Percentiles rank a stretch among this genome's conserved stretches.
These are phyloP conservation scores for Tolypocladium endophyticum DNA, from an alignment of 2,329 filamentous ascomycete genomes.

Conservation along the genomic window DNA sequence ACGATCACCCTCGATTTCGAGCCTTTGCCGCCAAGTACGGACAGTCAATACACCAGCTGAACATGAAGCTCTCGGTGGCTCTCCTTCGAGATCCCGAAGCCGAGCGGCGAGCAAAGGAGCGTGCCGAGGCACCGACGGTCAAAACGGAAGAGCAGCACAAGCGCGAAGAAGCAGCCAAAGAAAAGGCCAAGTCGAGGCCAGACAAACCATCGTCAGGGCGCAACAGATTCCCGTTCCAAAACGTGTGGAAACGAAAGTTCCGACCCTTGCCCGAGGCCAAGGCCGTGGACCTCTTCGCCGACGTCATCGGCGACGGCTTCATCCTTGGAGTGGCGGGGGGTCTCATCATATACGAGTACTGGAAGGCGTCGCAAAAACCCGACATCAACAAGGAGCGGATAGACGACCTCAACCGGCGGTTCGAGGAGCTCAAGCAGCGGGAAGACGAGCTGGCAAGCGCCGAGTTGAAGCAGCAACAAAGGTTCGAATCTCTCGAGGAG, in stretches of 20 bases:
- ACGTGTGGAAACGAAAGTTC: constrained; percentile 53
- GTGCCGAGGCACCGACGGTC: constrained; percentile 52
- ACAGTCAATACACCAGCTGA: constrained; percentile 54
- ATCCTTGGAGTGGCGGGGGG: constrained; percentile 48
- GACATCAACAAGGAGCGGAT: constrained; percentile 45
- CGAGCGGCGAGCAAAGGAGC: constrained; percentile 48
- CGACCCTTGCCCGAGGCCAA: constrained; percentile 52
- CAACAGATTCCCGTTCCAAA: constrained; percentile 27
- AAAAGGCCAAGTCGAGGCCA: constrained; percentile 27
- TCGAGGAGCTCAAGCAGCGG: constrained; percentile 38
- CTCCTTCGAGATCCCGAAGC: constrained; percentile 46
- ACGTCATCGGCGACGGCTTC: constrained; percentile 53
- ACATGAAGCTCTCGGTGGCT: constrained; percentile 54
- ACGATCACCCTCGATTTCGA: constrained; percentile 53
- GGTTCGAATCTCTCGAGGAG: constrained; percentile 43
- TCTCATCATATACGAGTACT: constrained; percentile 52
- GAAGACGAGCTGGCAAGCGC: constrained; percentile 37
- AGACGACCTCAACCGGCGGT: constrained; percentile 33
- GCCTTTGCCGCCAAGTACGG: constrained; percentile 50
- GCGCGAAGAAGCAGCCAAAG: constrained; percentile 38
- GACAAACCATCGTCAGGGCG: constrained; percentile 12
- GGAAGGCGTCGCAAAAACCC: constrained; percentile 48
- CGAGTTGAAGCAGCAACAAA: constrained; percentile 33
- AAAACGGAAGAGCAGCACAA: constrained; percentile 52
- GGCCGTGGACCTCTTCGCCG: constrained; percentile 56